Conservation (phyloP, 2,329 filamentous ascomycete genomes). For the Colletotrichum sp. region DNA sequence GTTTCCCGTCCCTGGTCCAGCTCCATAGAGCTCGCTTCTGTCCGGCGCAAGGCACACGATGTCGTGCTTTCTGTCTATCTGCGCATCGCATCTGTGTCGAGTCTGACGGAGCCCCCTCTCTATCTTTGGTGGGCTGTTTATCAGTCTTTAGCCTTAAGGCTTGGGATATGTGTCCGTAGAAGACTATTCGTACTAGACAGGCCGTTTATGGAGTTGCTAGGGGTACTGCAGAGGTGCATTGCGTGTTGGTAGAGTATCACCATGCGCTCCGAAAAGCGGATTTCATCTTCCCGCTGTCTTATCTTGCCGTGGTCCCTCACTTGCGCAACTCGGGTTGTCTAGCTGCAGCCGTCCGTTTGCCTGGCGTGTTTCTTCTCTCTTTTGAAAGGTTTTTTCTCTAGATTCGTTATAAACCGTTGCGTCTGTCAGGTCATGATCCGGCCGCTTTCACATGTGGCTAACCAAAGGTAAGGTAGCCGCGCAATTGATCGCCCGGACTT, state of each 20-base stretch:
- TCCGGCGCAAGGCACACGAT: neutral
- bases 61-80: slow-evolving; percentile 15
- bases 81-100: neutral
- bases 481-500: neutral
- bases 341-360: neutral
- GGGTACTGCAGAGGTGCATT: neutral
- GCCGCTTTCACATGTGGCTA: neutral
- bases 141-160: neutral
- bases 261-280: neutral
- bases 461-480: neutral
- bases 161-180: neutral
- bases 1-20: neutral
- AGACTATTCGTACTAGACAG: neutral
- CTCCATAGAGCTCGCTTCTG: neutral
- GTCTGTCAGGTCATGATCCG: neutral
- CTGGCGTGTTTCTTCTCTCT: neutral
- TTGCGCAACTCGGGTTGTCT: neutral
- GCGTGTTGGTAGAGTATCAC: neutral
- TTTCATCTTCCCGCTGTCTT: neutral
- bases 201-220: neutral
- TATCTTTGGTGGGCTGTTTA: neutral
- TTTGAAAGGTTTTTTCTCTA: neutral
- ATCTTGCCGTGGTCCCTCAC: neutral
- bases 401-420: neutral
- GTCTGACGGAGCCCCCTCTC: neutral